Evolutionary conservation across 768 basidiomycete genomes (phyloP).

Genomic region (Auricularia heimuer): DNA sequence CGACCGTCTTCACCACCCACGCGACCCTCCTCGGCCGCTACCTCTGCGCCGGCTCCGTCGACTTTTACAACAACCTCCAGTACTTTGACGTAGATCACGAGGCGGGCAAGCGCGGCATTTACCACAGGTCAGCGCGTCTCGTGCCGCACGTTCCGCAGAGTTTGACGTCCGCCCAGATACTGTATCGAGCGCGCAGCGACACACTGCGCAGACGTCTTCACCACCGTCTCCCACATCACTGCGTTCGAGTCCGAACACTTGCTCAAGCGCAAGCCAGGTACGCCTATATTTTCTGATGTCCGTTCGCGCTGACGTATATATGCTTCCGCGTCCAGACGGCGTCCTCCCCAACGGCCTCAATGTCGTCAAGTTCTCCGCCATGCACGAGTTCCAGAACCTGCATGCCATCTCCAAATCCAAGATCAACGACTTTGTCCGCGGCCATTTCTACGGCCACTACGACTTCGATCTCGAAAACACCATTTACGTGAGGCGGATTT

Average conservation of each 20-base stretch:
- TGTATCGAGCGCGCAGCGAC: conserved; percentile 93
- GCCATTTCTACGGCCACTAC: conserved; percentile 97
- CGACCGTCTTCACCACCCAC: conserved; percentile 97
- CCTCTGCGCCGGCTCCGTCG: conserved; percentile 94
- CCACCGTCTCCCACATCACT: conserved; percentile 96
- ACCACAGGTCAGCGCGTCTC: conserved; percentile 50
- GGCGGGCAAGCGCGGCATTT: conserved; percentile 97
- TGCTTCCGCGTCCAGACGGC: conserved; percentile 47
- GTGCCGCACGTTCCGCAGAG: conserved; percentile 1
- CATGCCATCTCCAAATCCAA: conserved; percentile 92
- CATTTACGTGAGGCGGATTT: conserved; percentile 49
- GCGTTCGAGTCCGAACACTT: conserved; percentile 96
- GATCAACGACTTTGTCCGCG: conserved; percentile 95
- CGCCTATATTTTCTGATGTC: conserved; percentile 17
- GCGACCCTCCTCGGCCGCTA: conserved; percentile 97
- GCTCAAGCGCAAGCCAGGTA: conserved; percentile 75
- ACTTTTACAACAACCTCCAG: conserved; percentile 99
- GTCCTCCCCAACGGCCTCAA: conserved; percentile 96
- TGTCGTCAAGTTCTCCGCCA: conserved; percentile 97
- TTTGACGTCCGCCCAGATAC: conserved; percentile 34
- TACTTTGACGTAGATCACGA: conserved; percentile 99
- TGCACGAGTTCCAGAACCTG: conserved; percentile 98
- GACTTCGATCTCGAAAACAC: conserved; percentile 94
- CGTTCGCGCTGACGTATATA: conserved; percentile 6
- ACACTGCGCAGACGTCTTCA: conserved; percentile 97